Percentiles rank a stretch among this genome's conserved stretches.
Evolutionary conservation across 148 eudicot species (phyloP).

Genomic region (Rhododendron griersonianum): DNA sequence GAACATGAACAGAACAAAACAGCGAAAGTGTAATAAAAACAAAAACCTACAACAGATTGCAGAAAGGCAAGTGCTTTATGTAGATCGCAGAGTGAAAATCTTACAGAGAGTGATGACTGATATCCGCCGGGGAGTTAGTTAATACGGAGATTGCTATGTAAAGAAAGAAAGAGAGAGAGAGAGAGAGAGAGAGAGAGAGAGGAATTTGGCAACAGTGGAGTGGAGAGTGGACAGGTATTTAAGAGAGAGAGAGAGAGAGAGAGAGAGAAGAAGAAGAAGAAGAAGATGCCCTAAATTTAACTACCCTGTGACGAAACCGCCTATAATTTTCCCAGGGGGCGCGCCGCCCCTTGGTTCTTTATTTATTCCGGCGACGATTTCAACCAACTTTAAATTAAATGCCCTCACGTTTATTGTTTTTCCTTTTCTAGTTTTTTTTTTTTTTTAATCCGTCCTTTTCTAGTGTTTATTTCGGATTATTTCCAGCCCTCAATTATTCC

Average conservation of each 20-base stretch:
- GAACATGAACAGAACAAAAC: not conserved
- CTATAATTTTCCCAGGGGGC: not conserved
- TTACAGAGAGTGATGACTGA: not conserved
- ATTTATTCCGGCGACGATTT: not conserved
- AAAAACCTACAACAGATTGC: not conserved
- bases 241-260: not conserved
- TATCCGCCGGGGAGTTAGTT: not conserved
- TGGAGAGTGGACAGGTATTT: not conserved
- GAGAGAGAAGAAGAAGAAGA: not conserved
- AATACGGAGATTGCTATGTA: not conserved
- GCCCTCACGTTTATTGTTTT: no score
- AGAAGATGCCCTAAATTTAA: not conserved
- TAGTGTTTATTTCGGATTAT: no score
- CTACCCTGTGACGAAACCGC: not conserved
- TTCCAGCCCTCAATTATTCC: not conserved
- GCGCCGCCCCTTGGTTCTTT: not conserved
- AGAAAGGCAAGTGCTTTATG: not conserved
- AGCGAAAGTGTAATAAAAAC: not conserved
- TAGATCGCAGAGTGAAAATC: not conserved
- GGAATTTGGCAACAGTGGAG: not conserved
- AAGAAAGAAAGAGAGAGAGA: no score
- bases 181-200: not conserved
- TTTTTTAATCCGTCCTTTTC: not conserved
- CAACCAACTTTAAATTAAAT: not conserved
- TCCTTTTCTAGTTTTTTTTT: not conserved